Percentiles rank a stretch among this genome's conserved stretches.
phyloP scores from a whole-genome alignment of 495 filamentous ascomycete genomes.

The Tetracladium setigerum region DNA sequence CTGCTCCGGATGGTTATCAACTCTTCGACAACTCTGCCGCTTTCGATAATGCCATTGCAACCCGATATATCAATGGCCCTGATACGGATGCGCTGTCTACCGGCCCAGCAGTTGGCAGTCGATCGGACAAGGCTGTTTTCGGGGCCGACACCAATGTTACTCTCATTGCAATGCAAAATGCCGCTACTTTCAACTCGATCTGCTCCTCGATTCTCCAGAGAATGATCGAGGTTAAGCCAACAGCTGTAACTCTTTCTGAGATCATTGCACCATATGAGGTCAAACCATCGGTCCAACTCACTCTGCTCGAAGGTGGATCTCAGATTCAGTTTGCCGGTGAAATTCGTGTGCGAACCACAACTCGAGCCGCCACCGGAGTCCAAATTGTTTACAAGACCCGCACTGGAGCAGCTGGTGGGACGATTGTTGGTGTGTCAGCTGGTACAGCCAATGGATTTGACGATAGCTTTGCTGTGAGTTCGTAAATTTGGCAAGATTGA shows the following conservation, averaged over 20 bases:
- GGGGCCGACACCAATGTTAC: conserved; percentile 49
- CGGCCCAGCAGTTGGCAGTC: conserved; percentile 28
- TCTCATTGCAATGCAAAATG: conserved; percentile 37
- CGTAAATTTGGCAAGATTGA: not conserved
- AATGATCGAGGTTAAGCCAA: conserved; percentile 54
- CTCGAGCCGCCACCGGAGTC: conserved; percentile 21
- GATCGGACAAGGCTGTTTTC: conserved; percentile 52
- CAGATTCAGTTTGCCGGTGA: conserved; percentile 30
- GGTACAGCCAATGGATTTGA: conserved; percentile 49
- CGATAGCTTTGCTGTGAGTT: conserved; percentile 46
- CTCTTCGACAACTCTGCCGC: conserved; percentile 30
- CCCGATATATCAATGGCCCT: conserved; percentile 47
- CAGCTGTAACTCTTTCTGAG: conserved; percentile 38
- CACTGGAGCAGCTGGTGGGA: conserved; percentile 23
- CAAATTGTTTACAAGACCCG: conserved; percentile 29
- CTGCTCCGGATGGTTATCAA: conserved; percentile 38
- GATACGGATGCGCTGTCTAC: conserved; percentile 45
- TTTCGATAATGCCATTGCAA: conserved; percentile 50
- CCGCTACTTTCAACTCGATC: conserved; percentile 32
- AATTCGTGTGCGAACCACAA: conserved; percentile 32
- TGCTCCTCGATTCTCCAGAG: conserved; percentile 47
- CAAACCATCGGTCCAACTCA: conserved; percentile 43
- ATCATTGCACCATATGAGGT: conserved; percentile 48
- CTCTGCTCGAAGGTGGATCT: conserved; percentile 26
- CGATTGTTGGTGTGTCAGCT: conserved; percentile 22